Evolutionary conservation across 176 grass and related monocot species (phyloP).

Genomic region (Thinopyrum elongatum): DNA sequence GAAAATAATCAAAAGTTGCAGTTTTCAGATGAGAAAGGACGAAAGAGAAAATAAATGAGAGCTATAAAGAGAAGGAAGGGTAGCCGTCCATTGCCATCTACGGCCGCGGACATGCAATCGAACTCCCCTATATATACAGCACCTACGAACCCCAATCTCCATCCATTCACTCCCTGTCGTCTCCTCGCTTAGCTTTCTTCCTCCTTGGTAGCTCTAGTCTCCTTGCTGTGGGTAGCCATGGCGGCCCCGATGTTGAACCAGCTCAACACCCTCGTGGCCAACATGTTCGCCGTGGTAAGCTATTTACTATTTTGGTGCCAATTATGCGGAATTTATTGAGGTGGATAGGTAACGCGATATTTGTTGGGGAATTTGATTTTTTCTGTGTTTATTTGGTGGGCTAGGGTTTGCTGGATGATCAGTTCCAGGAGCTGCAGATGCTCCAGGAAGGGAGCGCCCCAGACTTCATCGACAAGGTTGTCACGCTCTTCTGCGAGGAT

Average conservation of each 20-base stretch:
- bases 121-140: not conserved
- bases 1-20: too few relatives aligned
- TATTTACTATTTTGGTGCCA: not conserved
- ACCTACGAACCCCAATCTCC: not conserved
- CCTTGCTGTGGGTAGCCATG: slow-evolving; percentile 23
- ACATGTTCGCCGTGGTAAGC: slow-evolving; percentile 42
- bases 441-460: slow-evolving; percentile 40
- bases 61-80: not conserved
- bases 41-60: not conserved
- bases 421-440: slow-evolving; percentile 54
- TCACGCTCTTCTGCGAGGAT: slow-evolving; percentile 66
- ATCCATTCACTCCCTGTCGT: not conserved
- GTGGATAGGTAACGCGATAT: not conserved
- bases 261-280: slow-evolving; percentile 30
- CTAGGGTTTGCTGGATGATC: slow-evolving; percentile 63
- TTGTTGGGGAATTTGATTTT: not conserved
- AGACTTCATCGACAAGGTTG: slow-evolving; percentile 41
- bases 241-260: slow-evolving; percentile 21
- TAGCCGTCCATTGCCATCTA: not conserved
- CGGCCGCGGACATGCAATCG: not conserved
- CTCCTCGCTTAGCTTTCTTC: not conserved
- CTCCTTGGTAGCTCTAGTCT: not conserved
- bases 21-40: not conserved
- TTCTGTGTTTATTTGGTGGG: not conserved
- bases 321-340: not conserved